Conservation (phyloP, 1,284 basidiomycete genomes). For the Heterobasidion annosum region DNA sequence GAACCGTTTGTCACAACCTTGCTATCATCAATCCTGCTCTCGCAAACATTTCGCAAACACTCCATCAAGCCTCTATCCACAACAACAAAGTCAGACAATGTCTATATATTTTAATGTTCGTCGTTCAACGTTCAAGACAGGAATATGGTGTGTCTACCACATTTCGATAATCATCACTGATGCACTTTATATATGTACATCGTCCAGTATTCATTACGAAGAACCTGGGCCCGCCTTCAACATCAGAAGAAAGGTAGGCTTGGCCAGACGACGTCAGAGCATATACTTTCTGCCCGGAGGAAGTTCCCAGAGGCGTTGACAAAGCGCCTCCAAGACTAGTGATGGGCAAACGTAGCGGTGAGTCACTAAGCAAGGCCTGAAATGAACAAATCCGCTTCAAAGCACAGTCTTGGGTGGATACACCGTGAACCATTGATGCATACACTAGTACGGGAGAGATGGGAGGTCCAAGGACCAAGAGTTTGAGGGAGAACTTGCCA, state of each 20-base stretch:
- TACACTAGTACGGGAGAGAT: too few species aligned
- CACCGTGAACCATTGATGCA: too few species aligned
- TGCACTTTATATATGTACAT: background rate
- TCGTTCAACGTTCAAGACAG: too few species aligned
- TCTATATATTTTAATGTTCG: background rate
- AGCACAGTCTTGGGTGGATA: too few species aligned
- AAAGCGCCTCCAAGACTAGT: constrained; percentile 12
- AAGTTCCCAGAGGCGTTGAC: constrained; percentile 11
- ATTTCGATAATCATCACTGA: too few species aligned
- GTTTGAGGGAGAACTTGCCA: too few species aligned
- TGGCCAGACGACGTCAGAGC: background rate
- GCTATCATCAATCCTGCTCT: too few species aligned
- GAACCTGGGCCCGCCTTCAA: background rate
- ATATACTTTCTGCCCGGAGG: constrained; percentile 11
- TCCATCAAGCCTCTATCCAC: background rate
- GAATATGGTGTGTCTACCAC: too few species aligned
- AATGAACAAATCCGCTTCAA: too few species aligned
- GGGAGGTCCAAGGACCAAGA: too few species aligned
- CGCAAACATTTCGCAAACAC: too few species aligned
- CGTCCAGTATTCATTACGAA: background rate
- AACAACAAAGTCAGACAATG: background rate
- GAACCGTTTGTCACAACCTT: too few species aligned
- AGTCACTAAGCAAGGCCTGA: background rate
- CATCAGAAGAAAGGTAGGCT: background rate
- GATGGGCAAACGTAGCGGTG: constrained; percentile 7